Evolutionary conservation across 2,329 filamentous ascomycete species (phyloP).

Genomic region (Parasarocladium wereldwijsianum): DNA sequence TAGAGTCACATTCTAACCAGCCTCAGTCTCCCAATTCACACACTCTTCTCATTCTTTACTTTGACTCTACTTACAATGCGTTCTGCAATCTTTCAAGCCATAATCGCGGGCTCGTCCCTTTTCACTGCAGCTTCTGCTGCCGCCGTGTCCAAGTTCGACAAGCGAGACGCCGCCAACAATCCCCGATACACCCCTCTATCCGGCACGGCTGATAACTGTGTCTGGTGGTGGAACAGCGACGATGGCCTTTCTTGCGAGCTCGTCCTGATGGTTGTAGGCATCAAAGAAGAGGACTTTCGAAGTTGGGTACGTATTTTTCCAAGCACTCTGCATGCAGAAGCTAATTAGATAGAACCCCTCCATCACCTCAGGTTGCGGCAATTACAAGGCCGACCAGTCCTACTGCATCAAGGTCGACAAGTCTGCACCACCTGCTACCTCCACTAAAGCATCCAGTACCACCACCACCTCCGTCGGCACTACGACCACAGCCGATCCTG

Average conservation of each 20-base stretch:
- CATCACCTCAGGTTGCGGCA: slow-evolving; percentile 1
- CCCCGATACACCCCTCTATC: too few relatives aligned
- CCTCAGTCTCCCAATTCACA: too few relatives aligned
- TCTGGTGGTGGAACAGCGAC: slow-evolving; percentile 4
- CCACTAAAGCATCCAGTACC: not conserved
- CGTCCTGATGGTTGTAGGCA: not conserved
- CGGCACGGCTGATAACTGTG: too few relatives aligned
- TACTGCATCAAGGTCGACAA: slow-evolving; percentile 3
- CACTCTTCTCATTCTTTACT: too few relatives aligned
- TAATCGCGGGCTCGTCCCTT: too few relatives aligned
- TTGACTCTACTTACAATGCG: too few relatives aligned
- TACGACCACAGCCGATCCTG: slow-evolving; percentile 6
- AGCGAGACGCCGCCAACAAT: too few relatives aligned
- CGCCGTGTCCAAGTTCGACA: too few relatives aligned
- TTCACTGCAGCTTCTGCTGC: too few relatives aligned
- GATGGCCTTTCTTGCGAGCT: not conserved
- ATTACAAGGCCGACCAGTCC: slow-evolving; percentile 1
- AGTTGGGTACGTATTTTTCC: slow-evolving; percentile 3
- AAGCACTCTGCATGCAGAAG: not conserved
- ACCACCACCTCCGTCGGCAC: slow-evolving; percentile 1
- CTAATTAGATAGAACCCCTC: slow-evolving; percentile 2
- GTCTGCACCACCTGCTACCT: not conserved
- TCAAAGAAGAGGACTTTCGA: not conserved
- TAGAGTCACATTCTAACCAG: too few relatives aligned
- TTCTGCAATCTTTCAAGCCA: too few relatives aligned